Conservation (phyloP, 345 rosid species). For the Stellera chamaejasme region DNA sequence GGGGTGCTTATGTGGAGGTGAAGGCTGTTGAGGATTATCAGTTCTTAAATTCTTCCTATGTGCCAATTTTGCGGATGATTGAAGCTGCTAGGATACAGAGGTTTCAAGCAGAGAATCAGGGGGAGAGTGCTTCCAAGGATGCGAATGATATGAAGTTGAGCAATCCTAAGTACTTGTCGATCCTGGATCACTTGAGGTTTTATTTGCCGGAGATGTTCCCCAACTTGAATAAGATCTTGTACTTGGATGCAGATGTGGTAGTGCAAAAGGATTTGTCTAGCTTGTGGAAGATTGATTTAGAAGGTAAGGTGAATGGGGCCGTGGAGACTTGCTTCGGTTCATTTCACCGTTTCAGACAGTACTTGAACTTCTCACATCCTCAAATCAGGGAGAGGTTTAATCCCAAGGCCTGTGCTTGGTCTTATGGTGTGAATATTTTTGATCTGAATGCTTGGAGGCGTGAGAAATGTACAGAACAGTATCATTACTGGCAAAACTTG, state of each 20-base stretch:
- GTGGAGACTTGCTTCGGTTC: constrained; percentile 92
- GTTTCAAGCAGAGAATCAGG: constrained; percentile 33
- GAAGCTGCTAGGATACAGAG: constrained; percentile 54
- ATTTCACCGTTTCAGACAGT: constrained; percentile 70
- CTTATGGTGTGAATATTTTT: constrained; percentile 85
- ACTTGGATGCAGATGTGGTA: constrained; percentile 89
- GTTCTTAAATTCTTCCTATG: constrained; percentile 59
- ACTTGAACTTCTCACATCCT: constrained; percentile 71
- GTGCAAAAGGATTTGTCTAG: constrained; percentile 89
- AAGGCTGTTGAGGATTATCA: constrained; percentile 64
- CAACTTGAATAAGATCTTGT: constrained; percentile 65
- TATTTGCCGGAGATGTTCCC: constrained; percentile 92
- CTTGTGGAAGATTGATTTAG: constrained; percentile 75
- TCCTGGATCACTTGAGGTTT: constrained; percentile 77
- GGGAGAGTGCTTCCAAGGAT: constrained; percentile 38
- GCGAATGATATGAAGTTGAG: constrained; percentile 36
- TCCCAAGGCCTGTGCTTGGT: constrained; percentile 90
- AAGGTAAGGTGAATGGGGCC: constrained; percentile 93
- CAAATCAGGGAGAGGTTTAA: constrained; percentile 59
- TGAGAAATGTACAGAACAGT: constrained; percentile 44
- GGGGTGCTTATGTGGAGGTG: constrained; percentile 73
- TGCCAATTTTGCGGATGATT: constrained; percentile 69
- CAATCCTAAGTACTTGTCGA: constrained; percentile 53
- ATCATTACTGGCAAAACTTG: constrained; percentile 66
- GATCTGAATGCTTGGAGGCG: constrained; percentile 91